phyloP scores from a whole-genome alignment of 495 filamentous ascomycete species.

The Penicillium lividum region DNA sequence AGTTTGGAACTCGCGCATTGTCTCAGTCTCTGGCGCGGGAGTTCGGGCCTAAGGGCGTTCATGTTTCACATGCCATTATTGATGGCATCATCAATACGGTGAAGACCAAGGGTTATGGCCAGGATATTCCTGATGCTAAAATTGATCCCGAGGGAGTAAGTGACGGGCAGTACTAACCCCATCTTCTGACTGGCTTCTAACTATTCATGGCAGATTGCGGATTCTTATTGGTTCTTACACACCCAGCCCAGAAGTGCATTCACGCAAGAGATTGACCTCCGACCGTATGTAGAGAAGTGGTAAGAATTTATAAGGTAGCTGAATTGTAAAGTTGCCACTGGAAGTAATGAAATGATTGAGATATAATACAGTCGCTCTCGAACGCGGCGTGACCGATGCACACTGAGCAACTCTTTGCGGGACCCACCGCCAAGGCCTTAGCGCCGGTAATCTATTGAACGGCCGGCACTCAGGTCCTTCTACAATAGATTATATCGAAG shows the following conservation, averaged over 20 bases:
- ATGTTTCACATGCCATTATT: constrained; percentile 72
- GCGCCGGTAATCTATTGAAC: too few species aligned
- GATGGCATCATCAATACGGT: constrained; percentile 76
- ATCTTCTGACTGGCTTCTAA: too few species aligned
- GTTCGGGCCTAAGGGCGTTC: constrained; percentile 74
- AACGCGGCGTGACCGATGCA: too few species aligned
- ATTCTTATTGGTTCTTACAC: constrained; percentile 72
- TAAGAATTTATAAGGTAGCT: background rate
- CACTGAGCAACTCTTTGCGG: too few species aligned
- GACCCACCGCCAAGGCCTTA: too few species aligned
- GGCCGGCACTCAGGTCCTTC: too few species aligned
- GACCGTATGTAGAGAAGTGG: constrained; percentile 60
- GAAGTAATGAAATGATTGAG: too few species aligned
- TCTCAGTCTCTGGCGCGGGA: constrained; percentile 70
- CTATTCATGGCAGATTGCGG: constrained; percentile 60
- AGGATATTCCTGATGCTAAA: constrained; percentile 62
- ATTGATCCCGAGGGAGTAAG: constrained; percentile 64
- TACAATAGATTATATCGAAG: too few species aligned
- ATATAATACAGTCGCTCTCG: too few species aligned
- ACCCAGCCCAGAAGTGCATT: constrained; percentile 66
- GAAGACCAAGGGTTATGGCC: constrained; percentile 54
- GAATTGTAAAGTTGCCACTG: too few species aligned
- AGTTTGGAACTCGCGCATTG: constrained; percentile 69
- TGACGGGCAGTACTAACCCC: constrained; percentile 10
- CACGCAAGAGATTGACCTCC: constrained; percentile 69